Evolutionary conservation across 192 early-diverging fungal species (phyloP).

Genomic region (Gamsiella multidivaricata): DNA sequence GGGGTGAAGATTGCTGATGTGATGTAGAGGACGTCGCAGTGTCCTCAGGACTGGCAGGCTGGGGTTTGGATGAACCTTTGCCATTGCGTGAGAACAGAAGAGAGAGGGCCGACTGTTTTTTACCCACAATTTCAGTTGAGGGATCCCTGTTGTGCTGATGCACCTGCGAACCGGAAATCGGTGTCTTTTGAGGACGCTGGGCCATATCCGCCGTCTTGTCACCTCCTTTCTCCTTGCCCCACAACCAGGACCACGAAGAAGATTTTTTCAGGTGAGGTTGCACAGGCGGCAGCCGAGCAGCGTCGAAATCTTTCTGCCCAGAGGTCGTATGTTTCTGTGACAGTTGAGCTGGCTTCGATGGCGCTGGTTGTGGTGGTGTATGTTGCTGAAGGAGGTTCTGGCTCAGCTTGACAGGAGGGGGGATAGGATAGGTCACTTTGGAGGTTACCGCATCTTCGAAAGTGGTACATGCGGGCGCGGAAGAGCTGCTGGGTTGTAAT

Average conservation of each 20-base stretch:
- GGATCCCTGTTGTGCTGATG: background rate
- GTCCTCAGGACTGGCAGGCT: constrained; percentile 2
- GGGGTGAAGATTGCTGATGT: background rate
- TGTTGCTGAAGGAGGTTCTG: constrained; percentile 47
- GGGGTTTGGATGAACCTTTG: constrained; percentile 29
- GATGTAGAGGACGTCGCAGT: background rate
- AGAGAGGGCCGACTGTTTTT: constrained; percentile 44
- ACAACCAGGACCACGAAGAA: constrained; percentile 54
- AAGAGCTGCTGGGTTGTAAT: background rate
- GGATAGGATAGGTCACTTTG: constrained; percentile 39
- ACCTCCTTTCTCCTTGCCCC: constrained; percentile 43
- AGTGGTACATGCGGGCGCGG: background rate
- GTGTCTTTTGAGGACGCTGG: constrained; percentile 2
- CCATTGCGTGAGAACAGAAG: constrained; percentile 51
- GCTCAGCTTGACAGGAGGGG: constrained; percentile 40
- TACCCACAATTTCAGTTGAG: background rate
- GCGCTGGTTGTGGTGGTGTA: background rate
- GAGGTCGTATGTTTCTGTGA: background rate
- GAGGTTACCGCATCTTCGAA: constrained; percentile 5
- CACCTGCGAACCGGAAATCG: background rate
- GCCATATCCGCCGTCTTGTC: constrained; percentile 2
- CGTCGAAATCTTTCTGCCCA: background rate
- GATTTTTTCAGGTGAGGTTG: constrained; percentile 34
- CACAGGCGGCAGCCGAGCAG: background rate
- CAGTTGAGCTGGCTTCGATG: background rate